These are phyloP conservation scores for Pyrenopolyporus hunteri DNA, from an alignment of 495 filamentous ascomycete genomes.

Conservation along the genomic window DNA sequence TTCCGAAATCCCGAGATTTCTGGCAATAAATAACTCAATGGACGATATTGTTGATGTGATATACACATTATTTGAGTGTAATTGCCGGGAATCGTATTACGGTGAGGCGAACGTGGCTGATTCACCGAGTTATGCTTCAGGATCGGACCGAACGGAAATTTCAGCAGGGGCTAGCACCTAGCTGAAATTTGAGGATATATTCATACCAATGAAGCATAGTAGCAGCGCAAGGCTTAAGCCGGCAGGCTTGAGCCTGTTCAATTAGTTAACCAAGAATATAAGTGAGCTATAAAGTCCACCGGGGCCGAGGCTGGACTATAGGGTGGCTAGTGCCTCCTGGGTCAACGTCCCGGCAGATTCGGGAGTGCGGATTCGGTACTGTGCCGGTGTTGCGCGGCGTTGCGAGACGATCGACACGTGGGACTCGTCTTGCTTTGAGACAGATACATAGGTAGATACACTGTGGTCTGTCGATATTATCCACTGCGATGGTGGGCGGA, in stretches of 20 bases:
- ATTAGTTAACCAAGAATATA: neutral
- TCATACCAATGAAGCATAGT: neutral
- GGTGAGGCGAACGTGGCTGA: neutral
- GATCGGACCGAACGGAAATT: neutral
- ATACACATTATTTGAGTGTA: neutral
- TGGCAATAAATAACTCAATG: too few relatives aligned
- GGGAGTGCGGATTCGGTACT: conserved; percentile 23
- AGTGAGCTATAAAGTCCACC: too few relatives aligned
- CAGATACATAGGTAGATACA: too few relatives aligned
- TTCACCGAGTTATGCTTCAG: neutral
- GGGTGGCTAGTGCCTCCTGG: conserved; percentile 18
- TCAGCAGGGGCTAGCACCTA: neutral
- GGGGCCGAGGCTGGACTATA: conserved; percentile 10
- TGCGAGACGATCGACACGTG: conserved; percentile 20
- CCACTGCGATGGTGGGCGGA: neutral
- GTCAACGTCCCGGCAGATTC: conserved; percentile 13
- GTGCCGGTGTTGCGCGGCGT: conserved; percentile 2
- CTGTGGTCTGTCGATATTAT: neutral
- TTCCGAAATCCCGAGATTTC: neutral
- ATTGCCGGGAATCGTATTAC: neutral
- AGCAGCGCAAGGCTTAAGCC: conserved; percentile 22
- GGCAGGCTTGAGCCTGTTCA: conserved; percentile 20
- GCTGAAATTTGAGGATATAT: neutral
- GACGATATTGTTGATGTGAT: too few relatives aligned
- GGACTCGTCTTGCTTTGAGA: neutral